Evolutionary conservation across 139 green algal genomes (phyloP).

Genomic region (Astrephomene gubernaculifera): DNA sequence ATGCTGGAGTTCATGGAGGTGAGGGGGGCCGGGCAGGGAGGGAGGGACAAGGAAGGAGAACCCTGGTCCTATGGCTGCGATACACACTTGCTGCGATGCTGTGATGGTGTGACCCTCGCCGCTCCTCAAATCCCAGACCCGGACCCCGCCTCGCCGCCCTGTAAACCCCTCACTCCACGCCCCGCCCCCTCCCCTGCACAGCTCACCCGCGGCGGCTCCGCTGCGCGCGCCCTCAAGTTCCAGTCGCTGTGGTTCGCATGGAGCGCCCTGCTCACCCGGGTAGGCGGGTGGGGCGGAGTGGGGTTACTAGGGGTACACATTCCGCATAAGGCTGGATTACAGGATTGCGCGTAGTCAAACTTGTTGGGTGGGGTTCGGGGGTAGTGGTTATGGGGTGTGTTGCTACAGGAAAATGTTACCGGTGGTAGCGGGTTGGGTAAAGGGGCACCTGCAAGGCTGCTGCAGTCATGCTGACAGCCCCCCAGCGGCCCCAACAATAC

Average conservation of each 20-base stretch:
- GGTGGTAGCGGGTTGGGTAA: too few relatives aligned
- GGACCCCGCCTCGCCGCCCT: neutral
- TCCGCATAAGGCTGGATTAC: too few relatives aligned
- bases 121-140: neutral
- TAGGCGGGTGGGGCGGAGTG: too few relatives aligned
- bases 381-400: neutral
- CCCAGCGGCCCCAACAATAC: neutral
- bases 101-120: neutral
- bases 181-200: neutral
- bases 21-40: too few relatives aligned
- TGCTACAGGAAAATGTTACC: too few relatives aligned
- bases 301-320: too few relatives aligned
- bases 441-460: neutral
- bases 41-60: neutral
- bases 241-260: conserved; percentile 1
- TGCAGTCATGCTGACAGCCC: neutral
- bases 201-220: neutral
- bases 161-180: neutral
- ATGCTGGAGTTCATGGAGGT: conserved; percentile 42
- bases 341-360: too few relatives aligned
- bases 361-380: neutral
- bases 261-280: conserved; percentile 17
- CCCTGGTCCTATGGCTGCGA: neutral
- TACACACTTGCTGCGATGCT: neutral
- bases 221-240: conserved; percentile 2